Base-by-base conservation (phyloP, 805 yeast species). In the Yarrowia sp. region DNA sequence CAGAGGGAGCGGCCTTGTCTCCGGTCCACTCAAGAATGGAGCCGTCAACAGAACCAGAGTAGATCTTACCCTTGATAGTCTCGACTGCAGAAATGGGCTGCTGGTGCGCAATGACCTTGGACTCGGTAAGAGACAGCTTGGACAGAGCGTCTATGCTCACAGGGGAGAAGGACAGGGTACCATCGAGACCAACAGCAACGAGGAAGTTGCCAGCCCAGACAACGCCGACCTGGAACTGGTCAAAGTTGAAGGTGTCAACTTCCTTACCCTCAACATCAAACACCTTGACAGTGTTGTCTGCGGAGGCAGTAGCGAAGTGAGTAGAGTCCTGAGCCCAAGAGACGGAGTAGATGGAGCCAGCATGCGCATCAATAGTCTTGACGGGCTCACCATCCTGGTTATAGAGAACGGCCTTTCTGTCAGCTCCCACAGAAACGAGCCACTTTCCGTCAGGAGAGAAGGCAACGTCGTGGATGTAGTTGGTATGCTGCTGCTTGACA, bases 21-120 rank as follows among this genome's bases (percentile, higher is more conserved):
- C 24, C 63, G 5, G 38, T 32, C 96, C 97, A 90, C 65, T 79
- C 73, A 48, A 83, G 75, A 10, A 92, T 75, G 40, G 83, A 78
- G 32, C 98, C 98, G 74, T 93, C 98, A 65, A 88, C 85, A 33
- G 93, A 86, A 17, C 97, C 97, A 2, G 92, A 82, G 66, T 78
- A 75, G 9, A 85, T 62, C 8, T 65, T 22, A 10, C 65, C 67
- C 11, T 62, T 67, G 16, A 64, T 65, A 0, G 71, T 68, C 12
- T 73, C 72, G 36, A 87, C 72, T 0, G 92, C 82, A 0, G 97
- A 90, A 65, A 93, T 83, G 14, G 92, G 81, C 70, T 85, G 85
- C 74, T 92, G 97, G 72, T 93, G 98, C 22, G 98, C 97, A 65
- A 78, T 75, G 1, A 81, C 75, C 28, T 71, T 71, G 40, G 69